Conservation (phyloP, 106 monocot species). For the Dendrobium chrysotoxum region DNA sequence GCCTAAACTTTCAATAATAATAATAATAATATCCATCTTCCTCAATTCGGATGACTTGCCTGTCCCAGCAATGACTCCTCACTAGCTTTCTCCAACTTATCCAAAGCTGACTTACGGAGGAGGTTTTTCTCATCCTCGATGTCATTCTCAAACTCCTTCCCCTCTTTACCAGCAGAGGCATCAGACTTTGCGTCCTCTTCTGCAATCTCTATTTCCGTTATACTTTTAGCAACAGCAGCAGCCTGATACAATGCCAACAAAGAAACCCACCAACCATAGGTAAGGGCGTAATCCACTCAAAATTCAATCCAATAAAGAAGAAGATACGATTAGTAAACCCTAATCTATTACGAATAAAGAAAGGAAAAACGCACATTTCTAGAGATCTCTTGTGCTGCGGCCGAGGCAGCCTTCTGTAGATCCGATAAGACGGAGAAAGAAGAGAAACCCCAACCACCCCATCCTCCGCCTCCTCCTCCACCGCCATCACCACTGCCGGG, state of each 20-base stretch:
- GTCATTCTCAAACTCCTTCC: slow-evolving; percentile 15
- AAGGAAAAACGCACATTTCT: slow-evolving; percentile 32
- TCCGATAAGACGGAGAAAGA: slow-evolving; percentile 64
- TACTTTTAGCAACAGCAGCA: slow-evolving; percentile 57
- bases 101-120: slow-evolving; percentile 60
- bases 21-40: background rate
- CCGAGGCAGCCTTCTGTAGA: slow-evolving; percentile 59
- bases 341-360: background rate
- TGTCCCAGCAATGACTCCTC: slow-evolving; percentile 82
- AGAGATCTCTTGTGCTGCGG: slow-evolving; percentile 70
- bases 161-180: slow-evolving; percentile 16
- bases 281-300: background rate
- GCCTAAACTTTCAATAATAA: background rate
- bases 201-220: slow-evolving; percentile 30
- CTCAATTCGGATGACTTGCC: slow-evolving; percentile 16
- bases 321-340: background rate
- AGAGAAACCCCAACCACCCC: slow-evolving; percentile 76
- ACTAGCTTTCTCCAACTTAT: slow-evolving; percentile 74
- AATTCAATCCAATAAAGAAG: background rate
- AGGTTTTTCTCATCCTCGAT: slow-evolving; percentile 25
- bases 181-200: slow-evolving; percentile 17
- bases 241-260: slow-evolving; percentile 36
- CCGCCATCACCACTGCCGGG: slow-evolving; percentile 7
- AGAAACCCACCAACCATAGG: background rate
- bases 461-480: slow-evolving; percentile 52